Evolutionary conservation across 2,329 filamentous ascomycete species (phyloP).

Genomic region (Monosporascus sp.): DNA sequence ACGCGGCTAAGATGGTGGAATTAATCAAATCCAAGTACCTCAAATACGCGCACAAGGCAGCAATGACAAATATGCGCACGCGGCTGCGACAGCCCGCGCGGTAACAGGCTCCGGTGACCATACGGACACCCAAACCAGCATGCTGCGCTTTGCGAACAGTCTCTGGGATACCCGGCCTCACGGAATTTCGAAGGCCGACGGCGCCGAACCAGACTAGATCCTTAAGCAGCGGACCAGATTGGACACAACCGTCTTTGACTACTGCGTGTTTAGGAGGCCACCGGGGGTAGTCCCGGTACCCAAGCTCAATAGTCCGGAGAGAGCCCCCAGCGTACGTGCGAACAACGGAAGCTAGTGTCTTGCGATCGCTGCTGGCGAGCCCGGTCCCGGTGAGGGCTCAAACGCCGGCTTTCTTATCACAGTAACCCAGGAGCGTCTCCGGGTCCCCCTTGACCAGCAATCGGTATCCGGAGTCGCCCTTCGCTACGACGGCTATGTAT

Average conservation of each 20-base stretch:
- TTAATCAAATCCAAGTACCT: no score
- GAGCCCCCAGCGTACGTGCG: slow-evolving; percentile 60
- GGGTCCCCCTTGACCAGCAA: slow-evolving; percentile 52
- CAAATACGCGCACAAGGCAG: no score
- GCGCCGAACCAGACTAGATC: slow-evolving; percentile 70
- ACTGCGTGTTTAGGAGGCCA: slow-evolving; percentile 67
- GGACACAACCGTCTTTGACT: slow-evolving; percentile 53
- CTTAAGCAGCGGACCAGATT: slow-evolving; percentile 58
- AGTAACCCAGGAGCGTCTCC: slow-evolving; percentile 47
- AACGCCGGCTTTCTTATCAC: slow-evolving; percentile 28
- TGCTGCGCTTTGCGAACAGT: slow-evolving; percentile 63
- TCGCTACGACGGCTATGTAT: slow-evolving; percentile 52
- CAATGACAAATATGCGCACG: no score
- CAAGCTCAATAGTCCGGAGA: slow-evolving; percentile 68
- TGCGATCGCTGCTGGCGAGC: slow-evolving; percentile 53
- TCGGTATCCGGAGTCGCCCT: slow-evolving; percentile 39
- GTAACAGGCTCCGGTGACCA: slow-evolving; percentile 71
- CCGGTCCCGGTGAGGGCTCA: slow-evolving; percentile 37
- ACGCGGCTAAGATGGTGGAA: no score
- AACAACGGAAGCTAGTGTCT: slow-evolving; percentile 50
- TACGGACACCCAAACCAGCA: slow-evolving; percentile 67
- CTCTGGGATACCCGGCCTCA: slow-evolving; percentile 62
- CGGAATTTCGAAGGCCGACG: slow-evolving; percentile 71
- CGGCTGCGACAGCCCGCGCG: slow-evolving; percentile 66
- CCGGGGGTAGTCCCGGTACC: slow-evolving; percentile 66